phyloP scores from a whole-genome alignment of 2,329 filamentous ascomycete genomes.

The Beauveria pseudobassiana region DNA sequence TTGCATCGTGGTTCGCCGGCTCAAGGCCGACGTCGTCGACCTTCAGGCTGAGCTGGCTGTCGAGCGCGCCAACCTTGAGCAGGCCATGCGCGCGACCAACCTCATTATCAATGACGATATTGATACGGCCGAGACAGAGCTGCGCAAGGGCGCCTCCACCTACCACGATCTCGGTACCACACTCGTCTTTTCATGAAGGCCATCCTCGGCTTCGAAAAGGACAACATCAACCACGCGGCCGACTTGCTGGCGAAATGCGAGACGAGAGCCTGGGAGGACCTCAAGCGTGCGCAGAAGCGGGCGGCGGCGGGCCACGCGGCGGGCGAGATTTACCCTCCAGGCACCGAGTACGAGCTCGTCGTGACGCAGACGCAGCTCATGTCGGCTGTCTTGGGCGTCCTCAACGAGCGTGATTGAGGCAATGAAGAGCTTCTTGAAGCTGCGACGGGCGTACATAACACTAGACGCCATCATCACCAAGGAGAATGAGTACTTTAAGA shows the following conservation, averaged over 20 bases:
- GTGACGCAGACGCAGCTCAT: conserved; percentile 83
- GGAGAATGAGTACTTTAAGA: conserved; percentile 45
- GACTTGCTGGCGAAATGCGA: conserved; percentile 68
- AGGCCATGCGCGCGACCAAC: conserved; percentile 56
- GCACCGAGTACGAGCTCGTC: conserved; percentile 79
- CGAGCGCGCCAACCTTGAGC: conserved; percentile 48
- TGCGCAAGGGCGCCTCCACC: conserved; percentile 68
- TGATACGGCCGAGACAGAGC: conserved; percentile 66
- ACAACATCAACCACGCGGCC: conserved; percentile 78
- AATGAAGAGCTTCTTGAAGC: conserved; percentile 84
- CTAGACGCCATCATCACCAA: conserved; percentile 71
- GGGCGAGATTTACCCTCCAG: conserved; percentile 58
- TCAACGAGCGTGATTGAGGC: conserved; percentile 90
- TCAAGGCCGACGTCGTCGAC: conserved; percentile 24
- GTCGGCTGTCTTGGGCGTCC: conserved; percentile 76
- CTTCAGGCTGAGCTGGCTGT: conserved; percentile 28
- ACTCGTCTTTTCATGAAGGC: conserved; percentile 80
- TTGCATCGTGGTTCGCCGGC: conserved; percentile 43
- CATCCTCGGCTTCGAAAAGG: conserved; percentile 84
- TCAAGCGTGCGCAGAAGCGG: conserved; percentile 65
- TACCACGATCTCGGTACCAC: conserved; percentile 82
- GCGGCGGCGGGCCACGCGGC: conserved; percentile 24
- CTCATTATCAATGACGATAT: conserved; percentile 88
- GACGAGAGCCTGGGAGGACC: conserved; percentile 65
- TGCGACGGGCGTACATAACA: conserved; percentile 80